Percentiles rank a stretch among this genome's conserved stretches.
Conservation (phyloP, 805 yeast species). For the Metschnikowia henanensis region DNA sequence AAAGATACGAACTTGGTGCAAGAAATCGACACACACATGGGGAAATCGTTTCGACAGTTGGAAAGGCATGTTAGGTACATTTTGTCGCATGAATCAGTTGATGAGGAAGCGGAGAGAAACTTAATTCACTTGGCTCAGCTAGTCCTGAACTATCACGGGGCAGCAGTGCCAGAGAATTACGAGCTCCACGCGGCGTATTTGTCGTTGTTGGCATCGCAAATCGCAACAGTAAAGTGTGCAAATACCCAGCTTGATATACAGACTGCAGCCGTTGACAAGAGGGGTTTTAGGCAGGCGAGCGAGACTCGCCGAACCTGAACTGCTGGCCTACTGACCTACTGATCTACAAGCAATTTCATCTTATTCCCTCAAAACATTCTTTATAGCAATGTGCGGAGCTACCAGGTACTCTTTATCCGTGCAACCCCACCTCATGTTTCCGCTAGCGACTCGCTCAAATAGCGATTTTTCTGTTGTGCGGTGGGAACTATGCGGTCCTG, state of each 20-base stretch:
- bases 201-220: slow-evolving; percentile 31
- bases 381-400: too few species aligned
- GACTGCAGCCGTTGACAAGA: slow-evolving; percentile 8
- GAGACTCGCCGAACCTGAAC: neutral
- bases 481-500: slow-evolving; percentile 18
- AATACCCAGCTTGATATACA: slow-evolving; percentile 12
- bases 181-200: slow-evolving; percentile 28
- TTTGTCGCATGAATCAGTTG: slow-evolving; percentile 12
- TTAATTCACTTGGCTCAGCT: slow-evolving; percentile 31
- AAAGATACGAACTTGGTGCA: slow-evolving; percentile 10
- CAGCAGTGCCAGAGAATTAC: slow-evolving; percentile 6
- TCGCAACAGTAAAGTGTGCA: slow-evolving; percentile 18
- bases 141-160: slow-evolving; percentile 17
- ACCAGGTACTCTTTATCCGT: too few species aligned
- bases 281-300: neutral
- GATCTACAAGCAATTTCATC: neutral
- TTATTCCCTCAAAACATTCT: too few species aligned
- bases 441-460: slow-evolving; percentile 4
- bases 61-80: slow-evolving; percentile 23
- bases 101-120: slow-evolving; percentile 11
- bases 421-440: neutral
- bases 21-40: slow-evolving; percentile 14
- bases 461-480: slow-evolving; percentile 13
- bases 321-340: neutral
- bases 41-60: slow-evolving; percentile 23